Base-by-base conservation (phyloP, 352 stramenopile genomes). In the Pythium coloratum region DNA sequence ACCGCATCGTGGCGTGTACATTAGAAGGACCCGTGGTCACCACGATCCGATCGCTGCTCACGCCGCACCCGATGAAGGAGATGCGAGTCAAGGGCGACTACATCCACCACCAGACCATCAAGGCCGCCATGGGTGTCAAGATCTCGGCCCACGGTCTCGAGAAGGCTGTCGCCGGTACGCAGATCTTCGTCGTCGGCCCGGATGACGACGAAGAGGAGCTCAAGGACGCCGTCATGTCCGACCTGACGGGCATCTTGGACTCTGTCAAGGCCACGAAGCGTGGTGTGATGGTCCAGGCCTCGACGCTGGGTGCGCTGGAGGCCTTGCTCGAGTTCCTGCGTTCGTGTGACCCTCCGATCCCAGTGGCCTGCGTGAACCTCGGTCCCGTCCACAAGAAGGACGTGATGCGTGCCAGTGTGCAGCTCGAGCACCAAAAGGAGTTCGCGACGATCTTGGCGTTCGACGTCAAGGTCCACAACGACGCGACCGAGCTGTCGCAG, bases 81-180 rank as follows among this genome's bases (percentile, higher is more conserved):
- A 99, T 99, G 73, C 93, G 97, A 62, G 84, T 98, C 62, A 97
- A 97, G 82, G 86, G 83, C 36, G 89, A 95, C 63, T 97, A 96
- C 74, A 82, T 99, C 59, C 96, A 99, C 77, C 97, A 99, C 78
- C 95, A 98, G 59, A 85, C 89, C 66, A 96, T 99, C 70, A 97
- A 98, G 68, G 98, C 95, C 28, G 98, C 98, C n/a, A 97, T 99
- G 77, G 97, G 98, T 70, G 92, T 99, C 24, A 99, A 99, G 83
- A 96, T 99, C 57, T 98, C 96, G 69, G 97, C 96, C 13, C 84
- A 97, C 58, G 96, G 96, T 38, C 88, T 99, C 13, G 97, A 99
- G 50, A 99, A 99, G 76, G 97, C 98, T 0, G 97, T 99, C 51
- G 97, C 98, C 10, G 98, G 98, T 63, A 99, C 97, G 32, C 91